phyloP scores from a whole-genome alignment of 768 basidiomycete genomes.

The Heimioporus sp. region DNA sequence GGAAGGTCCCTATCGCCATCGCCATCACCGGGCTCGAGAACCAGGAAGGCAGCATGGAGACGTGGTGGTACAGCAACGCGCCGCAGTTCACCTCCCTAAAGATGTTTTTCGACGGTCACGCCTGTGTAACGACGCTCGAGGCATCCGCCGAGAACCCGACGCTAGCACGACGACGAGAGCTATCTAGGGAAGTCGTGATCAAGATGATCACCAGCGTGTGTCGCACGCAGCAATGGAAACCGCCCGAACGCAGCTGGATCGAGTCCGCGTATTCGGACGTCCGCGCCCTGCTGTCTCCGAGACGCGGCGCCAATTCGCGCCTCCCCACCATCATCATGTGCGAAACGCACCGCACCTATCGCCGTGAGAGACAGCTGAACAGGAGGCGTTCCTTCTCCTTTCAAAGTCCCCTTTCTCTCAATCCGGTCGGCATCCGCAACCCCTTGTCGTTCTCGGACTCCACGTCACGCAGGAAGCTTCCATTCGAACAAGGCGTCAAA shows the following conservation, averaged over 20 bases:
- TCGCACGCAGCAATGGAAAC: constrained; percentile 26
- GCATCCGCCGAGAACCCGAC: constrained; percentile 6
- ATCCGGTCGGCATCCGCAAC: constrained; percentile 19
- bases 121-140: constrained; percentile 33
- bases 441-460: constrained; percentile 20
- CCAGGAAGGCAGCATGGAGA: constrained; percentile 33
- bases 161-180: constrained; percentile 17
- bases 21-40: constrained; percentile 43
- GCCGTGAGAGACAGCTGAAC: neutral
- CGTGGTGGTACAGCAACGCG: constrained; percentile 31
- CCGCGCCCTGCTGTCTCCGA: constrained; percentile 22
- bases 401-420: constrained; percentile 15
- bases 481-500: constrained; percentile 17
- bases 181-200: constrained; percentile 23
- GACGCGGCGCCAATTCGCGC: neutral
- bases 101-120: constrained; percentile 30
- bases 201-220: constrained; percentile 20
- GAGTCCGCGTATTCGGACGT: constrained; percentile 27
- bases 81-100: constrained; percentile 17
- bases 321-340: constrained; percentile 25
- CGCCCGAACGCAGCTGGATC: constrained; percentile 24
- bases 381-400: constrained; percentile 24
- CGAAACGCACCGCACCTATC: constrained; percentile 10
- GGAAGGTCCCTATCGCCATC: constrained; percentile 38
- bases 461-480: constrained; percentile 12